Conservation (phyloP, 345 rosid genomes). For the Bruguiera gymnorhiza region DNA sequence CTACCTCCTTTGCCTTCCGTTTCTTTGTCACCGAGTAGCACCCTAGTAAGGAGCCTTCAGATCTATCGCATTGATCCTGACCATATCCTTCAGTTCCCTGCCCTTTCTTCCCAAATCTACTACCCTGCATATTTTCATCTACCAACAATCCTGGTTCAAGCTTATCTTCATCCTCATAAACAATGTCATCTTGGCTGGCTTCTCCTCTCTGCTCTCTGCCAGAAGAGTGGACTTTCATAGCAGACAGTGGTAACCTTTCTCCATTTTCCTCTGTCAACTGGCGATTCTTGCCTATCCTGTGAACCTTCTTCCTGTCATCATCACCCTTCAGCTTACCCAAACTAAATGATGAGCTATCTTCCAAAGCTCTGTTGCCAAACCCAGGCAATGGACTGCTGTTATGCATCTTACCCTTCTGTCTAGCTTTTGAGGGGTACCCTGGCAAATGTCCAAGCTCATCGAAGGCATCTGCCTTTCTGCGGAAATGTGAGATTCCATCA, state of each 20-base stretch:
- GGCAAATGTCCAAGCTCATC: conserved; percentile 38
- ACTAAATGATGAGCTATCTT: conserved; percentile 31
- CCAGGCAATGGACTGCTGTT: conserved; percentile 47
- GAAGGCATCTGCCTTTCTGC: conserved; percentile 34
- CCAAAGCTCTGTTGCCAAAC: conserved; percentile 41
- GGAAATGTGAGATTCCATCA: conserved; percentile 35
- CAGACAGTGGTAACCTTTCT: conserved; percentile 41
- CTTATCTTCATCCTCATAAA: conserved; percentile 53
- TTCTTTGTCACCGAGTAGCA: conserved; percentile 56
- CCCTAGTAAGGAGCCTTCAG: conserved; percentile 48
- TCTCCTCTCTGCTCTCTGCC: conserved; percentile 54
- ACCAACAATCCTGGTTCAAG: conserved; percentile 34
- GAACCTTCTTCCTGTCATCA: conserved; percentile 39
- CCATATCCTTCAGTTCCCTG: conserved; percentile 37
- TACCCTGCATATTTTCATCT: conserved; percentile 35
- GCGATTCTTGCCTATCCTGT: conserved; percentile 44
- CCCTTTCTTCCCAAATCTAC: conserved; percentile 49
- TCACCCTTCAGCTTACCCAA: conserved; percentile 34
- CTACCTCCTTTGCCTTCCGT: conserved; percentile 61
- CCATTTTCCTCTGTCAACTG: conserved; percentile 47
- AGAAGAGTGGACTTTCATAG: conserved; percentile 40
- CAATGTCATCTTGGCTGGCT: conserved; percentile 28
- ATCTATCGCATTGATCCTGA: conserved; percentile 45
- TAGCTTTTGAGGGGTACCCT: conserved; percentile 51
- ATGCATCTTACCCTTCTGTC: conserved; percentile 70